phyloP scores from a whole-genome alignment of 2,329 filamentous ascomycete genomes.

The Apiospora arundinis region DNA sequence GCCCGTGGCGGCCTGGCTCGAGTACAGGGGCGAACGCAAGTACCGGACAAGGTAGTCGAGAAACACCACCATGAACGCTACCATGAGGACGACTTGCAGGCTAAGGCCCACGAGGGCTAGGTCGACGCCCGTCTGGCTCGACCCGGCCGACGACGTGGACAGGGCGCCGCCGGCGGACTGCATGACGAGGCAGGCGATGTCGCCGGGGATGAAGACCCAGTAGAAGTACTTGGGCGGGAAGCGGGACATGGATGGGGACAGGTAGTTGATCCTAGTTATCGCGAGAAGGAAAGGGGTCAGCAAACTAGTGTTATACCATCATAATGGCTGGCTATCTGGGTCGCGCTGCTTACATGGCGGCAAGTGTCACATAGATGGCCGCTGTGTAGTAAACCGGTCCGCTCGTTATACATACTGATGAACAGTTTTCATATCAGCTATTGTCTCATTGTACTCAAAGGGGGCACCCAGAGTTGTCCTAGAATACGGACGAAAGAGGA shows the following conservation, averaged over 20 bases:
- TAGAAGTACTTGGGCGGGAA: constrained; percentile 38
- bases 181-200: constrained; percentile 49
- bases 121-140: constrained; percentile 52
- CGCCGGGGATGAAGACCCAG: constrained; percentile 45
- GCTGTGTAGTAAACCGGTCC: background rate
- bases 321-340: background rate
- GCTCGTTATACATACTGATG: background rate
- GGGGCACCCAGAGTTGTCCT: background rate
- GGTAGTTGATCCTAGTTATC: constrained; percentile 39
- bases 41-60: constrained; percentile 52
- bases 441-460: background rate
- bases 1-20: background rate
- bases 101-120: constrained; percentile 60
- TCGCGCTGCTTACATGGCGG: too few relatives aligned
- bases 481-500: too few relatives aligned
- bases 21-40: constrained; percentile 23
- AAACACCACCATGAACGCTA: constrained; percentile 53
- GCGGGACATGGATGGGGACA: constrained; percentile 35
- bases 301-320: background rate
- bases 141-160: constrained; percentile 51
- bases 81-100: constrained; percentile 63
- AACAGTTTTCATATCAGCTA: background rate
- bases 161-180: constrained; percentile 50
- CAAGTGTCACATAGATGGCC: too few relatives aligned
- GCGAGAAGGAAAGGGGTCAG: too few relatives aligned